Conservation (phyloP, 1,139 yeast genomes). For the Yamadazyma kanchanaburiensis region DNA sequence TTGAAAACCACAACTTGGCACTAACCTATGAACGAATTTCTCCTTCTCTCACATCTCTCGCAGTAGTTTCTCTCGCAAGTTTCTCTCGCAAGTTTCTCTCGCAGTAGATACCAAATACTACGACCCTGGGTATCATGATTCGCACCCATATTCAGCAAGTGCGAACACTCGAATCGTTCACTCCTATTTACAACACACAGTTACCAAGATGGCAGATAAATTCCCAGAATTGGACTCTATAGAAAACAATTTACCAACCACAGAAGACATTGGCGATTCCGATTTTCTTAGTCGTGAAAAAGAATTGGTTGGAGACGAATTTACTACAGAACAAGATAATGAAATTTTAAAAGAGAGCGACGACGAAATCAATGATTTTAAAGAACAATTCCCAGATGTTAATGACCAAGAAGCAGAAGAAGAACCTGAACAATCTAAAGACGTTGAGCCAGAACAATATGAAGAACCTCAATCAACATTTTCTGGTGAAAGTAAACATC, state of each 20-base stretch:
- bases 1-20: no score
- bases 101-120: no score
- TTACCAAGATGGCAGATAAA: slow-evolving; percentile 83
- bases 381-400: slow-evolving; percentile 69
- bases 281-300: slow-evolving; percentile 85
- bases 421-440: slow-evolving; percentile 19
- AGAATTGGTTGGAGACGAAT: slow-evolving; percentile 80
- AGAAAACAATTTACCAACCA: slow-evolving; percentile 32
- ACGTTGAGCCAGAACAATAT: slow-evolving; percentile 17
- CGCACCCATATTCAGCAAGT: no score
- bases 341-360: slow-evolving; percentile 52
- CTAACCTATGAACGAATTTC: no score
- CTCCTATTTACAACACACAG: not conserved
- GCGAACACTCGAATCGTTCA: no score
- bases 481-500: slow-evolving; percentile 51
- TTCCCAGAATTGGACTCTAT: slow-evolving; percentile 76
- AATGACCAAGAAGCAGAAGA: slow-evolving; percentile 18
- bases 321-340: slow-evolving; percentile 65
- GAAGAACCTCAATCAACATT: slow-evolving; percentile 19
- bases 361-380: slow-evolving; percentile 63
- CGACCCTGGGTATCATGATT: no score
- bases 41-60: no score
- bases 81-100: no score
- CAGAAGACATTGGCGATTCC: slow-evolving; percentile 29
- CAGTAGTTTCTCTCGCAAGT: no score